Conservation (phyloP, 768 basidiomycete species). For the Peribolospora baueri region DNA sequence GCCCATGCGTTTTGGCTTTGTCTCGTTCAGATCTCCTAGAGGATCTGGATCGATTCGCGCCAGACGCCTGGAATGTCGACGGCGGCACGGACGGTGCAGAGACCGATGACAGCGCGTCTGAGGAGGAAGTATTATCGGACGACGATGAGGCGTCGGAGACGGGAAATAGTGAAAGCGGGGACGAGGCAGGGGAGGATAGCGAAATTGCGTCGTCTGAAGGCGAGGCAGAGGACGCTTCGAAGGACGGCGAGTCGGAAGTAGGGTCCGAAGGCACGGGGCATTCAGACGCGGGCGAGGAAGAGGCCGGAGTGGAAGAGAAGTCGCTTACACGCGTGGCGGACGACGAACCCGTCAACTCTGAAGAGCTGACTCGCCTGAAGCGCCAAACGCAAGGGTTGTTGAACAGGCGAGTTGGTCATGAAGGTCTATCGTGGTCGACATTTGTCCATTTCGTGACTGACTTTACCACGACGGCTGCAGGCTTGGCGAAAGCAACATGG, state of each 20-base stretch:
- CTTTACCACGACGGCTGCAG: conserved; percentile 21
- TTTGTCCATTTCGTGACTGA: not conserved
- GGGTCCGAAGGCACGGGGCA: conserved; percentile 7
- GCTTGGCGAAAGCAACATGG: conserved; percentile 73
- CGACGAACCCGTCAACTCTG: conserved; percentile 7
- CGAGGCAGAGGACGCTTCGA: conserved; percentile 5
- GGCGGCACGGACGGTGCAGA: not conserved
- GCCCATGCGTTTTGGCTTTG: not conserved
- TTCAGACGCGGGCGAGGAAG: conserved; percentile 22
- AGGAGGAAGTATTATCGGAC: conserved; percentile 1
- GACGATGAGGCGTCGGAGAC: conserved; percentile 11
- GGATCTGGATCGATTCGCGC: conserved; percentile 4
- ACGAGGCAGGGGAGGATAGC: conserved; percentile 9
- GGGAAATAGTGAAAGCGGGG: conserved; percentile 23
- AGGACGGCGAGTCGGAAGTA: not conserved
- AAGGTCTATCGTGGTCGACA: not conserved
- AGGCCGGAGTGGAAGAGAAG: conserved; percentile 13
- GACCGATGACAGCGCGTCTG: conserved; percentile 5
- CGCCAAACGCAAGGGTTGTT: conserved; percentile 64
- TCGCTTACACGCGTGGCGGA: not conserved
- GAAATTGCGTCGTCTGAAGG: conserved; percentile 8
- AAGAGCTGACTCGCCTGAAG: conserved; percentile 33
- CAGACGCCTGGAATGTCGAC: conserved; percentile 1
- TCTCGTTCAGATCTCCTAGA: conserved; percentile 3
- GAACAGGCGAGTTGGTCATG: conserved; percentile 35